Percentiles rank a stretch among this genome's conserved stretches.
phyloP scores from a whole-genome alignment of 2,329 filamentous ascomycete genomes.

The Phialophora tarda region DNA sequence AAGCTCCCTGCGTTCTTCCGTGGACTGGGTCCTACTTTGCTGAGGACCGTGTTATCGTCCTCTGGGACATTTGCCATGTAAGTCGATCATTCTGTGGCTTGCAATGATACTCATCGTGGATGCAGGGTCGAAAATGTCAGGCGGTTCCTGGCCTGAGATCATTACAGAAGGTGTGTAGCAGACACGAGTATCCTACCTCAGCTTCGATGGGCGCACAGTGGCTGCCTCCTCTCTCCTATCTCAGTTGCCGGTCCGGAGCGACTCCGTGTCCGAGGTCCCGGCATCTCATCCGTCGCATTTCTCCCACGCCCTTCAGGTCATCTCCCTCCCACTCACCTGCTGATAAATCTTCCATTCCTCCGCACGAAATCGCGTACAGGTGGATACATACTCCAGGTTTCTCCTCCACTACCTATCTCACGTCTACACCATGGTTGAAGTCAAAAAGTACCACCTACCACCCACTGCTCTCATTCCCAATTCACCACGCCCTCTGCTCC shows the following conservation, averaged over 20 bases:
- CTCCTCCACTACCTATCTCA: not conserved
- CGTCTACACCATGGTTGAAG: conserved; percentile 60
- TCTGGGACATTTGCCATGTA: conserved; percentile 25
- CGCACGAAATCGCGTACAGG: not conserved
- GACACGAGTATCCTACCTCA: not conserved
- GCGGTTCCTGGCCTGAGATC: not conserved
- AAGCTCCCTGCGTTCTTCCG: conserved; percentile 25
- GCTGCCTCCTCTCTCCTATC: not conserved
- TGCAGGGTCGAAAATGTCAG: conserved; percentile 15
- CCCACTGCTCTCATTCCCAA: conserved; percentile 58
- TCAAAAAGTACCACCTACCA: conserved; percentile 47
- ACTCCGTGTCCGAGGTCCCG: not conserved
- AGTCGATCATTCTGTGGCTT: conserved; percentile 7
- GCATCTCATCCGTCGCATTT: not conserved
- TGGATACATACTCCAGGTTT: not conserved
- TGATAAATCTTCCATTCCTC: not conserved
- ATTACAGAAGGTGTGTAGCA: not conserved
- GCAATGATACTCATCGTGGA: not conserved
- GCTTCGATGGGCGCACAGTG: not conserved
- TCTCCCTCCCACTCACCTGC: too few species aligned
- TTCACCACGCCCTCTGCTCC: conserved; percentile 59
- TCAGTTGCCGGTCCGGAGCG: not conserved
- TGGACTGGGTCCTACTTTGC: conserved; percentile 24
- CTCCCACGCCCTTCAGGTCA: not conserved
- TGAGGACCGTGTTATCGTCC: conserved; percentile 30